Evolutionary conservation across 2,329 filamentous ascomycete species (phyloP), one percentile per base, ranked within the genome.

Genomic region (Drechmeria coniospora): DNA sequence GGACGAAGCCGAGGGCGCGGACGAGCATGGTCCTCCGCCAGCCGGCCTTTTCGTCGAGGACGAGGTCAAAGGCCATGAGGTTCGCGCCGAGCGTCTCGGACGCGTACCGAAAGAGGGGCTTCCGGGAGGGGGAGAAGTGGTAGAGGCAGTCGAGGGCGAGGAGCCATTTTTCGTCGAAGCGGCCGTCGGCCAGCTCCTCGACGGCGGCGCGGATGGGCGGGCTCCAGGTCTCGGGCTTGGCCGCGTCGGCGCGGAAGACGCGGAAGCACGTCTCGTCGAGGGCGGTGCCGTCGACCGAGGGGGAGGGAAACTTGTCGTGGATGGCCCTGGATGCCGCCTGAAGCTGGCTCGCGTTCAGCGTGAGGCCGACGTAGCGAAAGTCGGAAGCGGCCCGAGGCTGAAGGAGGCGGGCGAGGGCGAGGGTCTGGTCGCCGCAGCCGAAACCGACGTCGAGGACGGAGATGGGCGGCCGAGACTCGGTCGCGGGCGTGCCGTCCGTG

Each of bases 371-470:
- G 36, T 72, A 72, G 18, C 46, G 48, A 30, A 61, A 53, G 9
- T 38, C 31, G 15, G 31, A 27, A 33, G 44, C 43, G 19, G 35
- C 28, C 2, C 28, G 28, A 4, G 37, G 22, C 12, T 36, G 27
- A 4, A 46, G 34, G 15, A 48, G 39, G 8, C 41, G 43, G 2
- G 48, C 53, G 15, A 70, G 38, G 30, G 62, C 56, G 13, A 63
- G 41, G 0, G 58, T 65, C 41, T 73, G 68, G 36, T 73, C 66
- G 18, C 68, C 68, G 34, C 68, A 74, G 8, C 68, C 68, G 34
- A 70, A 65, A 3, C 68, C 68, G 1, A 72, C 49, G 33, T 73
- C 68, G 1, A 73, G 45, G 8, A 66, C 48, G 3, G 53, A 43
- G 5, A 57, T 35, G 6, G 37, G 30, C 6, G 18, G 9, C 6